A percentile compares a stretch with the other conserved stretches of the same genome.
phyloP scores from a whole-genome alignment of 2,329 filamentous ascomycete species.

The Fusarium secorum region DNA sequence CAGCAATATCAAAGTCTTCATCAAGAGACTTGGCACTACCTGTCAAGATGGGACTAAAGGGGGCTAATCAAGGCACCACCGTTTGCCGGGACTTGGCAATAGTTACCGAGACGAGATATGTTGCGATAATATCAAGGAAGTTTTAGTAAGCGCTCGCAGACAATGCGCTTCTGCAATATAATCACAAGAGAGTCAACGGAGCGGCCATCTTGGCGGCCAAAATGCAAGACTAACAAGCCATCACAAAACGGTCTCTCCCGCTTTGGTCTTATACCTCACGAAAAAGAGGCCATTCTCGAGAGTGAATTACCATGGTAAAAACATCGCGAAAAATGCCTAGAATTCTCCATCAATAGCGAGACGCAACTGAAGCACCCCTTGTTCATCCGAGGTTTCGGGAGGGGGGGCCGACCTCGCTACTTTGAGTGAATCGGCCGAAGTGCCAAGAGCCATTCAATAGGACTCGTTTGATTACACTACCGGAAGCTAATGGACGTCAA shows the following conservation, averaged over 20 bases:
- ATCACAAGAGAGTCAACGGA: neutral
- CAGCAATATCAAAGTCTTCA: conserved; percentile 1
- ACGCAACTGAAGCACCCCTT: conserved; percentile 34
- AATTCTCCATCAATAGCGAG: conserved; percentile 38
- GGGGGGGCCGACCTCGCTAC: conserved; percentile 7
- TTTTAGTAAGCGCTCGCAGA: conserved; percentile 24
- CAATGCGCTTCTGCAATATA: neutral
- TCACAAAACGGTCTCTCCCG: neutral
- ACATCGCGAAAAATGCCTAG: neutral
- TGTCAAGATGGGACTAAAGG: conserved; percentile 6
- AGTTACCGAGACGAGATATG: conserved; percentile 1
- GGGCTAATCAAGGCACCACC: conserved; percentile 13
- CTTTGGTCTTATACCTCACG: neutral
- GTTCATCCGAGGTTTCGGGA: conserved; percentile 33
- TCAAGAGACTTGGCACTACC: neutral
- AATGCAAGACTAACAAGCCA: neutral
- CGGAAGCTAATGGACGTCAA: conserved; percentile 4
- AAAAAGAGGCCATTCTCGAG: neutral
- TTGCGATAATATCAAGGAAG: neutral
- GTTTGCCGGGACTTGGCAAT: conserved; percentile 14
- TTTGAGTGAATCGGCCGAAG: conserved; percentile 20
- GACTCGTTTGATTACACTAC: neutral
- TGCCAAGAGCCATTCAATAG: conserved; percentile 6
- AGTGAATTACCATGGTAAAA: neutral
- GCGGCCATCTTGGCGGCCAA: conserved; percentile 1